Evolutionary conservation across 2,329 filamentous ascomycete species (phyloP).

Genomic region (Botrytis medusae): DNA sequence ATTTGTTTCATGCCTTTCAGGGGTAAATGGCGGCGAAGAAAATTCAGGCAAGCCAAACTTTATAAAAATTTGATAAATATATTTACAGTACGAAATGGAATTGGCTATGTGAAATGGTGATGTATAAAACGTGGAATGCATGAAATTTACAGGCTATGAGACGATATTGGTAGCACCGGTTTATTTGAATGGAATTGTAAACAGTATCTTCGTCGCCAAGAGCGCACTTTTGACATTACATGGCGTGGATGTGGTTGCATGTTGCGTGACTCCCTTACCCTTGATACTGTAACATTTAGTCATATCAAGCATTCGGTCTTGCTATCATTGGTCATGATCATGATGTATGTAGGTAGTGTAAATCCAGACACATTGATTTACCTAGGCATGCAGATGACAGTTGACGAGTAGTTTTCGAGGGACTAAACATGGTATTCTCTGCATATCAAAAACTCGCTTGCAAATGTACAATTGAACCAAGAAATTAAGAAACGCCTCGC

Average conservation of each 20-base stretch:
- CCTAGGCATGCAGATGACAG: neutral
- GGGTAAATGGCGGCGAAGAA: neutral
- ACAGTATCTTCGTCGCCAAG: neutral
- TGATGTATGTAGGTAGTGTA: neutral
- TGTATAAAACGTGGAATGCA: neutral
- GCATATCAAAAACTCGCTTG: conserved; percentile 13
- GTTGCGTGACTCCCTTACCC: neutral
- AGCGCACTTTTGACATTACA: neutral
- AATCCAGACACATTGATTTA: neutral
- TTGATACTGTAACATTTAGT: too few species aligned
- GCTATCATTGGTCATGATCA: neutral
- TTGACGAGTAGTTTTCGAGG: neutral
- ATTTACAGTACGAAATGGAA: neutral
- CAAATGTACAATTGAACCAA: conserved; percentile 16
- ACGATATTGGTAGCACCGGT: neutral
- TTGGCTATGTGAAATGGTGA: neutral
- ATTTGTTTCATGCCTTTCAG: neutral
- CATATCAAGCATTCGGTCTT: neutral
- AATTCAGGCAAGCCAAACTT: neutral
- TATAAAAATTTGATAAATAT: neutral
- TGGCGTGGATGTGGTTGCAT: neutral
- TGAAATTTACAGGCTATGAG: neutral
- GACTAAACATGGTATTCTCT: conserved; percentile 18
- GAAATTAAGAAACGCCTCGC: conserved; percentile 23
- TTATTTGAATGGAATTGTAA: neutral